Evolutionary conservation across 2,329 filamentous ascomycete genomes (phyloP), one percentile per base, ranked within the genome.

Genomic region (Pseudogymnoascus sp.): DNA sequence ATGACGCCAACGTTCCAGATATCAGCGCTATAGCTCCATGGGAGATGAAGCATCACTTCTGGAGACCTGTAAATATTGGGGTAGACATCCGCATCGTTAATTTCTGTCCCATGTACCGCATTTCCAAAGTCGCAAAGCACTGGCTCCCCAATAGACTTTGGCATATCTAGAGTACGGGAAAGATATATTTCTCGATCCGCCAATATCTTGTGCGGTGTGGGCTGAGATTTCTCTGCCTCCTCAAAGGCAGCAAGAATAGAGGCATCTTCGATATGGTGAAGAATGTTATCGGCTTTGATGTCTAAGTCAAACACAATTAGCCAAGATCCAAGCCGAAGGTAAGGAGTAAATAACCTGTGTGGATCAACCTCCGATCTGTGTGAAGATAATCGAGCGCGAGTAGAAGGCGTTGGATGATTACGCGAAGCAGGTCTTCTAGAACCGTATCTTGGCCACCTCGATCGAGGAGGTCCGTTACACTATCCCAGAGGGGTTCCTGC

Each of bases 41-140:
- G 1, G 65, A 71, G 66, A 15, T 74, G 66, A 0, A 83, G 62
- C 5, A 82, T 80, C 13, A 82, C 77, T 65, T 83, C 76, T 0
- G 75, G 75, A 1, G 74, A 70, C 53, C 77, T 66, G 66, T 79
- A 79, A 4, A 75, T 63, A 26, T 75, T 65, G 0, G 78, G 77
- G 61, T 79, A 77, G 0, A 76, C 66, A 37, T 76, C 72, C 10
- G 75, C 68, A 2, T 56, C 29, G 56, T 78, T 76, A 6, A 75
- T 56, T 19, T 53, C 17, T 11, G 74, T 73, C 1, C 77, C 76
- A 0, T n/a, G 0, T 4, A 79, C 70, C 1, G 78, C 79, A 0
- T 77, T 77, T 9, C 79, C 79, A 65, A 83, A 80, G 64, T 83
- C 80, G 62, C 79, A 79, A 4, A 82, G 71, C 0, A 80, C 71